Evolutionary conservation across 2,329 filamentous ascomycete species (phyloP).

Genomic region (Graphilbum fragrans): DNA sequence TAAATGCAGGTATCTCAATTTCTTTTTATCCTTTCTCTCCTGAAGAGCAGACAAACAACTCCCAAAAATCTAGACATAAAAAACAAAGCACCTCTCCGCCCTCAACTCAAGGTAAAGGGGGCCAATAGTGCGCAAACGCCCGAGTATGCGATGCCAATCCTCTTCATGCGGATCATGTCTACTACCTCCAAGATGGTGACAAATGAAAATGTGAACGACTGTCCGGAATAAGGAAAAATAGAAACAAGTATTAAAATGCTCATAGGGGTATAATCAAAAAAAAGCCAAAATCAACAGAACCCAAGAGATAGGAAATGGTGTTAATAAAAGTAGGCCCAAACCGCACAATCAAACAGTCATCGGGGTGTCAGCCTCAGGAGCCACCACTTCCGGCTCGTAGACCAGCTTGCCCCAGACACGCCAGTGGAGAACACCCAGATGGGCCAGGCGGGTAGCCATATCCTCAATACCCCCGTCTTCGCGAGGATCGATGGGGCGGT

Average conservation of each 20-base stretch:
- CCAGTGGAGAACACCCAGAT: conserved; percentile 81
- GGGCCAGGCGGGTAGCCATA: conserved; percentile 66
- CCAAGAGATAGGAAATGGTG: background rate
- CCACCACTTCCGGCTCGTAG: conserved; percentile 32
- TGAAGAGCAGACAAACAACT: too few relatives aligned
- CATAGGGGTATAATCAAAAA: background rate
- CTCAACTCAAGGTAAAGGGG: too few relatives aligned
- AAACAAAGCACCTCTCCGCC: too few relatives aligned
- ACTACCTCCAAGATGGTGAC: too few relatives aligned
- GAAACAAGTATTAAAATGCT: background rate
- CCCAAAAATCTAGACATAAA: too few relatives aligned
- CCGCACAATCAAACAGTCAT: conserved; percentile 1
- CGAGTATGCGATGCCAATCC: too few relatives aligned
- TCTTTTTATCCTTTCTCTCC: too few relatives aligned
- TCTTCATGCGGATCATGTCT: too few relatives aligned
- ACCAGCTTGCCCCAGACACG: conserved; percentile 71
- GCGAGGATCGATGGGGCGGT: conserved; percentile 14
- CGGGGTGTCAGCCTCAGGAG: background rate
- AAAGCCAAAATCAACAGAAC: background rate
- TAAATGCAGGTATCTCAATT: too few relatives aligned
- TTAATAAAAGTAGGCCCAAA: background rate
- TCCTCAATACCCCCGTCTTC: conserved; percentile 48
- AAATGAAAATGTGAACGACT: too few relatives aligned
- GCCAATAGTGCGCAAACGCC: too few relatives aligned
- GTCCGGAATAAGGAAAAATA: background rate